Evolutionary conservation across 2,329 filamentous ascomycete species (phyloP), one percentile per base, ranked within the genome.

Genomic region (Chaetomiaceae sp.): DNA sequence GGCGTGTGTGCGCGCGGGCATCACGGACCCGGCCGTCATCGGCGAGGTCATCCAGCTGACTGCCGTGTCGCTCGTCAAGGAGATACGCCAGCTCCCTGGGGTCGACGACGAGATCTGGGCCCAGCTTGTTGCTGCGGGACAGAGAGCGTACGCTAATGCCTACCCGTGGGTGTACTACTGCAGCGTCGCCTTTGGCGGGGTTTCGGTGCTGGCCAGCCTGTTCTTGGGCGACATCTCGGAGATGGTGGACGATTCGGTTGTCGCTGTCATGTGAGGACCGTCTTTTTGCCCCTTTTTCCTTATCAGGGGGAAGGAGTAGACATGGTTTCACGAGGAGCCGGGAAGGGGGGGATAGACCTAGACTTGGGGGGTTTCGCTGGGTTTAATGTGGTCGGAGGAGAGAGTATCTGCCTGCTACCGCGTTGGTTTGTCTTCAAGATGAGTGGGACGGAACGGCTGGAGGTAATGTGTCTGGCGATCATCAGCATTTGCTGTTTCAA

Each of bases 91-190:
- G 0, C 77, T 78, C 1, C 76, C 84, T 23, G 70, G 68, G 3
- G 73, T 73, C 2, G 75, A 76, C 39, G 68, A 75, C 16, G 70
- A 68, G 1, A 70, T 72, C 8, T 80, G 74, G 59, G 63, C 75
- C 50, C 72, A 68, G 50, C 70, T 85, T n/a, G 72, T 85, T 1
- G 58, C 61, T 3, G 78, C 78, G 1, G 78, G 81, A 0, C 76
- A 79, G 57, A 60, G 76, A 45, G 78, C 80, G 0, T 85, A 75
- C 63, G 73, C 80, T 0, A 69, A 76, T 43, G 75, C 74, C 9
- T 86, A 85, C 56, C 75, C 76, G 41, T 83, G 72, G 60, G 79
- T 83, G 3, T 86, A 83, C 61, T 79, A 79, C 63, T 71, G 73
- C 21, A 82, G 78, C 62, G 82, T 85, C 61, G 80, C 75, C 0